Evolutionary conservation across 257 asterid species (phyloP), one percentile per base, ranked within the genome.

Genomic region (Fraxinus anomala): DNA sequence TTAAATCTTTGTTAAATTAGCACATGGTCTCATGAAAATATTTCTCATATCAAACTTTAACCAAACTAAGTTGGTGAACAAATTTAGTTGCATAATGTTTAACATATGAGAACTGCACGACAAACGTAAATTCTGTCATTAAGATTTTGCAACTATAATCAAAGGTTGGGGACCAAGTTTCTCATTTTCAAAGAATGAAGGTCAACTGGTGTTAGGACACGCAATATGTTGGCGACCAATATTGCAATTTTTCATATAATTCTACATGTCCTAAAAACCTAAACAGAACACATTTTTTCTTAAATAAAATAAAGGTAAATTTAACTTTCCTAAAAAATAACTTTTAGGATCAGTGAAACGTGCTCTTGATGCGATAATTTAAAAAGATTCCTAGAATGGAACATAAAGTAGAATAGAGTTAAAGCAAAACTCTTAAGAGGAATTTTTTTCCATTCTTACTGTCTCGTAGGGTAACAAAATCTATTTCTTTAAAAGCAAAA

Each of bases 401-500:
- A 12, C 8, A 63, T 11, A 24, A 61, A 2, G 17, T 9, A 61
- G 68, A 21, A 61, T 61, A 24, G 31, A 63, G 33, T 63, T 17
- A 63, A 63, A 63, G 34, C 31, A 63, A n/a, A 26, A 63, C 69
- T 63, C 34, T 26, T 24, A 26, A 11, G 34, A 63, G 36, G 34
- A 23, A 63, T 26, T 12, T 63, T 63, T 63, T 63, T n/a, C 12
- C 66, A 4, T 63, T 24, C 69, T 23, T 63, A 24, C 34, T 24
- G 36, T 71, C 66, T 47, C 74, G 23, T 36, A 21, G 51, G 14
- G 24, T 54, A 68, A 49, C 69, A 68, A 21, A 54, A 30, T 13
- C 10, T 72, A 71, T 63, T 80, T 59, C 37, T 19, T 67, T 69
- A 44, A 67, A 81, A 73, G 49, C 11, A 63, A 68, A 39, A 23